phyloP scores from a whole-genome alignment of 345 rosid species.

The Camelina laxa region DNA sequence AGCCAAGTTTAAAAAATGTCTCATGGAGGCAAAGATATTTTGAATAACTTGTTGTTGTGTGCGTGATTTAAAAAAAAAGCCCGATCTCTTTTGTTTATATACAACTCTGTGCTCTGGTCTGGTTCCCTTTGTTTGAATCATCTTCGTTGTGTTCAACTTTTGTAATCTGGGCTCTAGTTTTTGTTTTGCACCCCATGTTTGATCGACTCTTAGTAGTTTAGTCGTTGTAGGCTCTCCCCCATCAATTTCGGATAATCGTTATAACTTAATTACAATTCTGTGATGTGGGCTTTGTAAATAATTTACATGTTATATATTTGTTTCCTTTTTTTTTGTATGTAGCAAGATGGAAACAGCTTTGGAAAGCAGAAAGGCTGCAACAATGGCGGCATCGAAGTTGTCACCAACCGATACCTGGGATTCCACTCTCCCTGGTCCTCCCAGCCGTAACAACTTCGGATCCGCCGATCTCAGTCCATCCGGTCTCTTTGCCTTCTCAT shows the following conservation, averaged over 20 bases:
- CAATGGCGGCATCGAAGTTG: slow-evolving; percentile 52
- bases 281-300: not conserved
- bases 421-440: slow-evolving; percentile 88
- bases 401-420: slow-evolving; percentile 57
- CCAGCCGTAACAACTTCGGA: slow-evolving; percentile 91
- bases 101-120: not conserved
- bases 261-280: too few relatives aligned
- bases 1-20: slow-evolving; percentile 7
- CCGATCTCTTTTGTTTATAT: too few relatives aligned
- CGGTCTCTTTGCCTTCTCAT: slow-evolving; percentile 83
- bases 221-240: not conserved
- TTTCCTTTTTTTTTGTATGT: not conserved
- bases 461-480: slow-evolving; percentile 76
- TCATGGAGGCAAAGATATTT: slow-evolving; percentile 35
- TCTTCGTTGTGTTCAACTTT: not conserved
- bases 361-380: slow-evolving; percentile 19
- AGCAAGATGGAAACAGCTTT: slow-evolving; percentile 35
- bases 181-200: slow-evolving; percentile 39
- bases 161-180: slow-evolving; percentile 32
- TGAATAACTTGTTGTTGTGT: not conserved
- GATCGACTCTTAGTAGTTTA: slow-evolving; percentile 17
- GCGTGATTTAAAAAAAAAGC: not conserved
- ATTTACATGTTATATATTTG: not conserved
- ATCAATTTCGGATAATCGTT: not conserved
- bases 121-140: not conserved